These are phyloP conservation scores for Calonectria pteridis DNA, from an alignment of 2,329 filamentous ascomycete species.

Conservation along the genomic window DNA sequence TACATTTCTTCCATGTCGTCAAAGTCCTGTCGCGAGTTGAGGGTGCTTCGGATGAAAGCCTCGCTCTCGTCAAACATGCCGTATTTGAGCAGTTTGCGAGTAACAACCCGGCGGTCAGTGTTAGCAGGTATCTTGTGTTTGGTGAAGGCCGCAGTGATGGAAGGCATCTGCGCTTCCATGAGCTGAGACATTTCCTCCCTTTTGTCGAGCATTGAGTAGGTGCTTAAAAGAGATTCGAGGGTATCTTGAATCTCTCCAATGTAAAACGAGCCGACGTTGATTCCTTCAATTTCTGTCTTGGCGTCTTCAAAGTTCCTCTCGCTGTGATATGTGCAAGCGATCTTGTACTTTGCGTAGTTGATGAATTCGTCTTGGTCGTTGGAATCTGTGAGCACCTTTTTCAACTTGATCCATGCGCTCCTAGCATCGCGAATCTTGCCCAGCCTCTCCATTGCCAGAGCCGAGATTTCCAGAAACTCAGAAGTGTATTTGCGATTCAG, in stretches of 20 bases:
- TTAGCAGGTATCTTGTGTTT: not conserved
- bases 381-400: not conserved
- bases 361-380: not conserved
- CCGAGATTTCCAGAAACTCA: not conserved
- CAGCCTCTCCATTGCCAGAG: not conserved
- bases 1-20: conserved; percentile 1
- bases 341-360: not conserved
- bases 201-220: not conserved
- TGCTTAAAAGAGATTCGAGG: not conserved
- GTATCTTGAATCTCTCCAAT: not conserved
- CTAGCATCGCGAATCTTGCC: not conserved
- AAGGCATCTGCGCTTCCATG: not conserved
- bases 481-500: not conserved
- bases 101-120: not conserved
- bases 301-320: not conserved
- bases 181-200: not conserved
- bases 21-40: not conserved
- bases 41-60: not conserved
- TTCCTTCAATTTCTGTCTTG: not conserved
- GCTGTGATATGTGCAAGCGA: not conserved
- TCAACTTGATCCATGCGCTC: not conserved
- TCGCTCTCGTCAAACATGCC: conserved; percentile 6
- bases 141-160: not conserved
- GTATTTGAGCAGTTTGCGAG: not conserved
- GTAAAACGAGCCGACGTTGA: conserved; percentile 6